Conservation (phyloP, 139 green algal genomes). For the Pseudopediastrum boryanum region DNA sequence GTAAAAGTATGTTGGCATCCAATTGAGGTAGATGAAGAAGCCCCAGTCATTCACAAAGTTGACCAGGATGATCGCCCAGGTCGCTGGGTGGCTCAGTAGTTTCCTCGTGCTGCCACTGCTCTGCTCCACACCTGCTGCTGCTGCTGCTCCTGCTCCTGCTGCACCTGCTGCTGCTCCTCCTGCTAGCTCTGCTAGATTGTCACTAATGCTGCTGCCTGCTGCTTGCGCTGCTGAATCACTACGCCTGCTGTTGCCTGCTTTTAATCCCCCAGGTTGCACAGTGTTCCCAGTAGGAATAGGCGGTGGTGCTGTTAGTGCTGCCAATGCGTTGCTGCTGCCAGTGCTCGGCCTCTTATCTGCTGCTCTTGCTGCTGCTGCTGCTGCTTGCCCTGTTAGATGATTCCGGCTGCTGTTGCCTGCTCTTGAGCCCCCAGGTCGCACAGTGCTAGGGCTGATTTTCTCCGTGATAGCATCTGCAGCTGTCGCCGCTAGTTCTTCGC, state of each 20-base stretch:
- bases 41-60: conserved; percentile 90
- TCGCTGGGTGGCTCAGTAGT: conserved; percentile 66
- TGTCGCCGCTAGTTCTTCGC: too few species aligned
- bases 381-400: not conserved
- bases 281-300: too few species aligned
- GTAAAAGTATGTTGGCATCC: conserved; percentile 94
- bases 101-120: not conserved
- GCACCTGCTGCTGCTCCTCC: not conserved
- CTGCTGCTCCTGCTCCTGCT: not conserved
- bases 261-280: too few species aligned
- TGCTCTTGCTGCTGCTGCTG: not conserved
- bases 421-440: too few species aligned
- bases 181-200: not conserved
- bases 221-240: conserved; percentile 16
- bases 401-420: not conserved
- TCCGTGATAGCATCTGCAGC: too few species aligned
- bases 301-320: too few species aligned
- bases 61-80: conserved; percentile 87
- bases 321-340: too few species aligned
- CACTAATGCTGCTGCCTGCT: not conserved
- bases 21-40: conserved; percentile 96
- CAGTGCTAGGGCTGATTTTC: too few species aligned
- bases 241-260: too few species aligned
- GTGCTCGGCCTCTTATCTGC: too few species aligned
- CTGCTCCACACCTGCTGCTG: not conserved